Percentiles rank a stretch among this genome's conserved stretches.
phyloP scores from a whole-genome alignment of 2,329 filamentous ascomycete genomes.

The Setomelanomma holmii region DNA sequence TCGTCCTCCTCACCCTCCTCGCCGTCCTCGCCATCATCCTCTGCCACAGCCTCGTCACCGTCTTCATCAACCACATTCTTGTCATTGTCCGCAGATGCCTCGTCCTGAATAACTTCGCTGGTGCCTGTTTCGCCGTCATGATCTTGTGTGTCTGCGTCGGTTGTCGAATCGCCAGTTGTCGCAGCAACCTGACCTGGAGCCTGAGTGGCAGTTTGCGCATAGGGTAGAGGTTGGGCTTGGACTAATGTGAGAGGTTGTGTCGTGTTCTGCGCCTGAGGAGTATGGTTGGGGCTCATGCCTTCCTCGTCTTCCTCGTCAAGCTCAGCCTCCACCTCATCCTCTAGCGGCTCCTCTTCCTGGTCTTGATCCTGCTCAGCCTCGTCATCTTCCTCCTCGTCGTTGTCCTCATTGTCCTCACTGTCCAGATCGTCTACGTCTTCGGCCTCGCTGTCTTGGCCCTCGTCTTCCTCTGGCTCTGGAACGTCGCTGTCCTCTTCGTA shows the following conservation, averaged over 20 bases:
- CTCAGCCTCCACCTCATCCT: conserved; percentile 4
- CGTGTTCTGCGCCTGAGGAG: too few relatives aligned
- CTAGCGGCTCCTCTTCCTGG: conserved; percentile 11
- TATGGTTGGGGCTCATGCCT: too few relatives aligned
- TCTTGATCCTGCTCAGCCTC: conserved; percentile 12
- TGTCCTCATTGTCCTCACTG: conserved; percentile 15
- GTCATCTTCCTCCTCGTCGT: conserved; percentile 10
- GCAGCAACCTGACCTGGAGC: too few relatives aligned
- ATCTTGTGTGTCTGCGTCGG: too few relatives aligned
- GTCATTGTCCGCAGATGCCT: conserved; percentile 1
- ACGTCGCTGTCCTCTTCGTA: conserved; percentile 13
- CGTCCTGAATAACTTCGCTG: background rate
- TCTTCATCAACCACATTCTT: conserved; percentile 3
- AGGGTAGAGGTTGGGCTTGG: background rate
- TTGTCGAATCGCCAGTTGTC: too few relatives aligned
- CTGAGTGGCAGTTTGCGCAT: background rate
- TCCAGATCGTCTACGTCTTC: conserved; percentile 13
- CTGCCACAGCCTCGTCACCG: conserved; percentile 5
- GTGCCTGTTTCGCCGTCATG: too few relatives aligned
- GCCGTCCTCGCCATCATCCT: conserved; percentile 8
- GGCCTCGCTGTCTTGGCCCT: conserved; percentile 13
- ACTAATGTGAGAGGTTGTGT: too few relatives aligned
- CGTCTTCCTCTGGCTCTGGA: conserved; percentile 3
- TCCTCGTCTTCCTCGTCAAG: background rate
- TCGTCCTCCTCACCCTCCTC: conserved; percentile 9